Evolutionary conservation across 2,329 filamentous ascomycete genomes (phyloP).

Genomic region (Plectosphaerella sp.): DNA sequence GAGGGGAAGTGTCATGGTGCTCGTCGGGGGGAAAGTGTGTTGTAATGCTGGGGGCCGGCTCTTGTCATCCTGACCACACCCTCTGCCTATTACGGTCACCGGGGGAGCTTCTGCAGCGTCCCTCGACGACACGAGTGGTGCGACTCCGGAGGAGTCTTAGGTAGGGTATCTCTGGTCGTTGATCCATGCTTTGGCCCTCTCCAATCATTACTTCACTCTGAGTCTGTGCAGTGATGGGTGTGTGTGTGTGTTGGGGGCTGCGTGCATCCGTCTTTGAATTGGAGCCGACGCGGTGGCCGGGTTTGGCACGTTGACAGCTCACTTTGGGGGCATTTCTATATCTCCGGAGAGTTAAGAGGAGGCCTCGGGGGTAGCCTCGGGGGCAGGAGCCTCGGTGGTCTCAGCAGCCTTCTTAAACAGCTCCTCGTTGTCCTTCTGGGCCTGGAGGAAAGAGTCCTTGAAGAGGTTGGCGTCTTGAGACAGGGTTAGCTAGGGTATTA

Average conservation of each 20-base stretch:
- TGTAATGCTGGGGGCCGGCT: no score
- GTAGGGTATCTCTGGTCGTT: no score
- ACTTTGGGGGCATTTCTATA: neutral
- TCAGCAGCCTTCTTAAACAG: conserved; percentile 59
- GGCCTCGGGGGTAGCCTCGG: conserved; percentile 15
- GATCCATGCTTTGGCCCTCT: no score
- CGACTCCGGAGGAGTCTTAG: neutral
- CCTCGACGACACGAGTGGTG: conserved; percentile 3
- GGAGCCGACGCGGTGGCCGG: neutral
- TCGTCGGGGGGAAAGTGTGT: neutral
- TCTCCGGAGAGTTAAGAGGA: conserved; percentile 1
- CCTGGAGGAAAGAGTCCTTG: conserved; percentile 96
- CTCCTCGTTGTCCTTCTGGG: conserved; percentile 91
- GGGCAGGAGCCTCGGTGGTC: conserved; percentile 19
- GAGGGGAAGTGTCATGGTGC: neutral
- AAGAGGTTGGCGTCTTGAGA: conserved; percentile 83
- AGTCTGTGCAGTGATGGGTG: neutral
- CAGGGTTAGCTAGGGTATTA: conserved; percentile 17
- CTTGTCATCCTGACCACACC: neutral
- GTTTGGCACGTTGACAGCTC: neutral
- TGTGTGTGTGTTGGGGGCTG: neutral
- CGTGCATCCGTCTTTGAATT: neutral
- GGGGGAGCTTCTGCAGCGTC: neutral
- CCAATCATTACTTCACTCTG: no score
- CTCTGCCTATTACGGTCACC: neutral